phyloP scores from a whole-genome alignment of 139 green algal species.

The Closterium sp. region DNA sequence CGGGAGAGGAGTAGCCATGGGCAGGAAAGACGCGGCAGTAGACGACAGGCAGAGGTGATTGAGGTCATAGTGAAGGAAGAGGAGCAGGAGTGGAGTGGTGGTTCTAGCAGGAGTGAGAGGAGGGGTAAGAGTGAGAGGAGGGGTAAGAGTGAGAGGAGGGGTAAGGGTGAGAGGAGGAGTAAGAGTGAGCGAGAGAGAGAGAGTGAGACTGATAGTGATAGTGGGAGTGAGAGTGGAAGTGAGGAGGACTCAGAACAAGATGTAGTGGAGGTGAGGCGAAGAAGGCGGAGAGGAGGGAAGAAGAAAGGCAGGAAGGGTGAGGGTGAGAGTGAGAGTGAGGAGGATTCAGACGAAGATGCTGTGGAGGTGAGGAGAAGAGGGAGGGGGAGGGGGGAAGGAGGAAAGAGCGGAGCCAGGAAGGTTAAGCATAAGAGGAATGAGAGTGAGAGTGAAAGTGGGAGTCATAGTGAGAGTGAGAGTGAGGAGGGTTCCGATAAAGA shows the following conservation, averaged over 20 bases:
- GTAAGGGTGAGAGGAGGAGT: not conserved
- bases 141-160: not conserved
- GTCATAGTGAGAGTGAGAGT: not conserved
- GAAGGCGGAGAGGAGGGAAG: not conserved
- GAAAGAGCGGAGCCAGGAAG: not conserved
- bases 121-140: not conserved
- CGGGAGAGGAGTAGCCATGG: too few relatives aligned
- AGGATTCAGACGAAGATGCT: not conserved
- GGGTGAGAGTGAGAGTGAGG: not conserved
- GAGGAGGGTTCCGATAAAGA: not conserved
- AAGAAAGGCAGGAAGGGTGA: not conserved
- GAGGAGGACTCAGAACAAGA: not conserved
- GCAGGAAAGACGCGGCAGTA: too few relatives aligned
- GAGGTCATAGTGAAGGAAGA: not conserved
- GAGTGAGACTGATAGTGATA: not conserved
- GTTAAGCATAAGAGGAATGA: not conserved
- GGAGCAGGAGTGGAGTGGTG: not conserved
- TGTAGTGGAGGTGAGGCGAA: not conserved
- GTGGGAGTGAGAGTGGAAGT: not conserved
- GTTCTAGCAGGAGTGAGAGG: not conserved
- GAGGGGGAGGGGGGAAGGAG: not conserved
- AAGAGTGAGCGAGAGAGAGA: not conserved
- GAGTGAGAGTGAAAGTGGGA: not conserved
- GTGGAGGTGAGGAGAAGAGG: too few relatives aligned
- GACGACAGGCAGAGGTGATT: not conserved